Percentiles rank a stretch among this genome's conserved stretches.
Evolutionary conservation across 2,329 filamentous ascomycete species (phyloP).

Genomic region (Sporothrix globosa): DNA sequence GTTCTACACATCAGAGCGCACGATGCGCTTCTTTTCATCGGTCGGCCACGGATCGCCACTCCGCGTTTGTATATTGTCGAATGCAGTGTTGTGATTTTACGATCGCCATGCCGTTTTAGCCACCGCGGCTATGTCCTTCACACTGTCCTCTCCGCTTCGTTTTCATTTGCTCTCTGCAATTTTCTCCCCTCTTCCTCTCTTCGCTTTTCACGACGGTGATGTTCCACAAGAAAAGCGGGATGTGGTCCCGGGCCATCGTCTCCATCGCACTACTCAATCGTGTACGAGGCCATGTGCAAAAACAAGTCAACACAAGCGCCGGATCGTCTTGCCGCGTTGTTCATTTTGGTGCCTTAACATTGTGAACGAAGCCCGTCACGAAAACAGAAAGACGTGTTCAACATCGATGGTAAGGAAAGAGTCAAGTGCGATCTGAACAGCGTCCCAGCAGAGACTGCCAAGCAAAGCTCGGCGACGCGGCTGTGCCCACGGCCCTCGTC

Average conservation of each 20-base stretch:
- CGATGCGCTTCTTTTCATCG: no score
- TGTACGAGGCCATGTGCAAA: no score
- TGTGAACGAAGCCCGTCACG: no score
- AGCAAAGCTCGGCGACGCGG: no score
- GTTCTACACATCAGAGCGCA: no score
- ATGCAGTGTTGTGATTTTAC: no score
- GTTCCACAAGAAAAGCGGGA: neutral
- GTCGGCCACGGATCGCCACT: neutral
- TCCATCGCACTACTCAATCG: neutral
- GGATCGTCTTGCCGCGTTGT: neutral
- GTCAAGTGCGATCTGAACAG: no score
- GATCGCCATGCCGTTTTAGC: neutral
- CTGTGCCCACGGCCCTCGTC: no score
- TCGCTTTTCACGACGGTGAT: neutral
- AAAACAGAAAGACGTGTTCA: no score
- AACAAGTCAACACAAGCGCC: neutral
- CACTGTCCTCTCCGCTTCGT: neutral
- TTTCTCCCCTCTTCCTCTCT: neutral
- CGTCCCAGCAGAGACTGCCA: no score
- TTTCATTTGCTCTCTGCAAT: neutral
- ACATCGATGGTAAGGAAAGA: no score
- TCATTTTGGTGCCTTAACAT: neutral
- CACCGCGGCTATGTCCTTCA: conserved; percentile 16
- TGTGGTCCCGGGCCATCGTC: neutral
- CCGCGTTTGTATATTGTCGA: neutral